Conservation (phyloP, 805 yeast genomes). For the Kodamaea leandrae region DNA sequence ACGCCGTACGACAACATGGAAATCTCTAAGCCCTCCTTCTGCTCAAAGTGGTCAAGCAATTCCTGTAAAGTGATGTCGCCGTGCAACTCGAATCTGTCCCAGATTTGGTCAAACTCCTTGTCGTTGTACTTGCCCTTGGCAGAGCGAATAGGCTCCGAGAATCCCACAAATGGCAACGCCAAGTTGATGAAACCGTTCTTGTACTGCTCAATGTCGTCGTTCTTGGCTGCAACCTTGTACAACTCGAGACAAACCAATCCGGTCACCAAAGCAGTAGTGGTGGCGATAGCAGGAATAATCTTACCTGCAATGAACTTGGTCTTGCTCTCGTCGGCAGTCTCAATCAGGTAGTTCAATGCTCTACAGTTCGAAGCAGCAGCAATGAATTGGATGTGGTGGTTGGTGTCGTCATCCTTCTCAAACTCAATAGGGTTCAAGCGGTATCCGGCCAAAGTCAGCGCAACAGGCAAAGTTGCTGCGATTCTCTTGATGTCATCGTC, state of each 20-base stretch:
- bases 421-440: conserved; percentile 87
- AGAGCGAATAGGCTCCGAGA: conserved; percentile 92
- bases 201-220: conserved; percentile 74
- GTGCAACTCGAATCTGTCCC: conserved; percentile 88
- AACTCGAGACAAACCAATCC: conserved; percentile 92
- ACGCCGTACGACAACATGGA: conserved; percentile 92
- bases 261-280: conserved; percentile 96
- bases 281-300: conserved; percentile 98
- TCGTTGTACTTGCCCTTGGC: conserved; percentile 77
- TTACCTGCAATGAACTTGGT: conserved; percentile 98
- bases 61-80: conserved; percentile 76
- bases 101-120: conserved; percentile 79
- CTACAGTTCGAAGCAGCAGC: conserved; percentile 95
- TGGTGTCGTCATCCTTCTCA: conserved; percentile 96
- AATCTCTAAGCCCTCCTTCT: conserved; percentile 80
- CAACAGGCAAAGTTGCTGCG: conserved; percentile 81
- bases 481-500: conserved; percentile 63
- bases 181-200: conserved; percentile 90
- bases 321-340: conserved; percentile 81
- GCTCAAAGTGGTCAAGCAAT: conserved; percentile 70
- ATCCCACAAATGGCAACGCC: conserved; percentile 94
- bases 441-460: conserved; percentile 85
- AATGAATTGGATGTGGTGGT: conserved; percentile 95
- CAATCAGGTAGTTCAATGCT: conserved; percentile 87
- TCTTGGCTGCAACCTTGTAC: conserved; percentile 80